phyloP scores from a whole-genome alignment of 805 yeast genomes.

The Cyberlindnera mississippiensis region DNA sequence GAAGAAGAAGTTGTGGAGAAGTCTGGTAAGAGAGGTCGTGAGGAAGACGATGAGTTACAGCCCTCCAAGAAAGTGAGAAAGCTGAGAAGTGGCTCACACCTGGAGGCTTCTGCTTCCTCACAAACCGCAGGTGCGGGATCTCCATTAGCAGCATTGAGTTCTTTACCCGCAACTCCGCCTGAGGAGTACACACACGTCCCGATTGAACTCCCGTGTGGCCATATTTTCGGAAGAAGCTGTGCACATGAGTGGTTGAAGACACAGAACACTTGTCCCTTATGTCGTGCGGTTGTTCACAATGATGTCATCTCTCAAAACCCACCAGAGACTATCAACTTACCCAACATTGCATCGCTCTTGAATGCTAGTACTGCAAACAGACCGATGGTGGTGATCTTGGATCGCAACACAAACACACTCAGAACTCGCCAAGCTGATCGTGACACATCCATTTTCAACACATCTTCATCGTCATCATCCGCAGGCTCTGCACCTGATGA shows the following conservation, averaged over 20 bases:
- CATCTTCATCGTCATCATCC: neutral
- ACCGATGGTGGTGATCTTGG: slow-evolving; percentile 20
- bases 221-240: slow-evolving; percentile 84
- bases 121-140: no score
- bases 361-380: slow-evolving; percentile 14
- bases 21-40: slow-evolving; percentile 19
- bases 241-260: slow-evolving; percentile 73
- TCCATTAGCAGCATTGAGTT: no score
- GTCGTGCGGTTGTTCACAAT: slow-evolving; percentile 48
- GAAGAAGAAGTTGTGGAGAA: neutral
- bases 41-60: slow-evolving; percentile 16
- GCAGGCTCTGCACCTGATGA: neutral
- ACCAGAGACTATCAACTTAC: slow-evolving; percentile 22
- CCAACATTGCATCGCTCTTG: slow-evolving; percentile 16
- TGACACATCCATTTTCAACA: neutral
- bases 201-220: slow-evolving; percentile 77
- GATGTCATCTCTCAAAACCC: slow-evolving; percentile 9
- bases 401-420: slow-evolving; percentile 18
- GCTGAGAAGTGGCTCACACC: no score
- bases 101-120: neutral
- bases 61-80: no score
- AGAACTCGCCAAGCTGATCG: slow-evolving; percentile 3
- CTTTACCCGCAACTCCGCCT: neutral
- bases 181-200: slow-evolving; percentile 54
- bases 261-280: slow-evolving; percentile 63